Evolutionary conservation across 192 early-diverging fungal species (phyloP).

Genomic region (Coemansia sp.): DNA sequence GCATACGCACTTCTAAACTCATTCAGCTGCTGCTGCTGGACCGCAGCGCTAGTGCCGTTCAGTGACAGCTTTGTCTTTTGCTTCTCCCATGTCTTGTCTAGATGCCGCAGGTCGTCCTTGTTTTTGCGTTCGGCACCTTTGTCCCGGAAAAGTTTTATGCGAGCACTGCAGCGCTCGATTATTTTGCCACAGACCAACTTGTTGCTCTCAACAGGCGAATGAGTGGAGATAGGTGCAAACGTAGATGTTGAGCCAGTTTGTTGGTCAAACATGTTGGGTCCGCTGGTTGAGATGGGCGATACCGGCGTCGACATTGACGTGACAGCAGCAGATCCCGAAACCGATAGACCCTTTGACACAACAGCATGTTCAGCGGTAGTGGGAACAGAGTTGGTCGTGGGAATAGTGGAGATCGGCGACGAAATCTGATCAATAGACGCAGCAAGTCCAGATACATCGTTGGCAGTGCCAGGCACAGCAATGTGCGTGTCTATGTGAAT

Average conservation of each 20-base stretch:
- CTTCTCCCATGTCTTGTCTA: conserved; percentile 68
- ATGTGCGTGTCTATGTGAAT: conserved; percentile 47
- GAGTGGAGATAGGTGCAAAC: conserved; percentile 15
- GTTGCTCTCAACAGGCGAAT: neutral
- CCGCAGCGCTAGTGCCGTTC: conserved; percentile 11
- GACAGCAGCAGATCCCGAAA: neutral
- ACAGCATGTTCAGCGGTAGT: neutral
- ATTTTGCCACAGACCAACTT: conserved; percentile 23
- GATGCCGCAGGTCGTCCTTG: conserved; percentile 73
- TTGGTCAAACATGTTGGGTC: conserved; percentile 5
- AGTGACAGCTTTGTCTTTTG: conserved; percentile 39
- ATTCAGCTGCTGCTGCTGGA: conserved; percentile 29
- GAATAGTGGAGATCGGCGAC: conserved; percentile 6
- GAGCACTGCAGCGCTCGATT: conserved; percentile 60
- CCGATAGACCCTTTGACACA: neutral
- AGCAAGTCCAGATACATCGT: conserved; percentile 19
- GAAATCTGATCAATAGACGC: conserved; percentile 6
- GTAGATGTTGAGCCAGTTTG: conserved; percentile 2
- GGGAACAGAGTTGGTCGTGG: conserved; percentile 6
- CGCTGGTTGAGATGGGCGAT: conserved; percentile 6
- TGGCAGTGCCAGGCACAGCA: conserved; percentile 10
- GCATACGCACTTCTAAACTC: conserved; percentile 39
- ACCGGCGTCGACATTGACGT: conserved; percentile 26
- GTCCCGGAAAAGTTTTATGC: conserved; percentile 72
- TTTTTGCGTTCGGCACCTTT: conserved; percentile 79